Evolutionary conservation across 129 eudicot species (phyloP).

Genomic region (Lactuca saligna): DNA sequence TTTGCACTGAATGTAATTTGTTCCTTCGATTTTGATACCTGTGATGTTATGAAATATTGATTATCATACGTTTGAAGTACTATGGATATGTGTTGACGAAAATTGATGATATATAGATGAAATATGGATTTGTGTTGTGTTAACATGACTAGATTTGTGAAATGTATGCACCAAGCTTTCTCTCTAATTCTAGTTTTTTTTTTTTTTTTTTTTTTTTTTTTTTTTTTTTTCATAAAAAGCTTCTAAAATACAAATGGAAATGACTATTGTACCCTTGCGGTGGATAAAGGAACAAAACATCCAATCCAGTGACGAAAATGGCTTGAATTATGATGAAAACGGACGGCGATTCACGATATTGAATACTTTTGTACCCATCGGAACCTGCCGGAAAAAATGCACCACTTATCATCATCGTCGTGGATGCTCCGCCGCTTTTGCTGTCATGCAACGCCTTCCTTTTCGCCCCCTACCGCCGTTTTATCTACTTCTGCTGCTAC

Average conservation of each 20-base stretch:
- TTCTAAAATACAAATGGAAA: not conserved
- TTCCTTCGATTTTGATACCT: too few relatives aligned
- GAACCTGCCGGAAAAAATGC: constrained; percentile 28
- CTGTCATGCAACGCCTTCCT: constrained; percentile 54
- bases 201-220: too few relatives aligned
- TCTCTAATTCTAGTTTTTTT: too few relatives aligned
- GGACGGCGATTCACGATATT: constrained; percentile 3
- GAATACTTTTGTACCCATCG: not conserved
- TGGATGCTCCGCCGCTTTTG: constrained; percentile 47
- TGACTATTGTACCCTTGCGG: constrained; percentile 2
- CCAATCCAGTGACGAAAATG: constrained; percentile 11
- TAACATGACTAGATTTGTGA: too few relatives aligned
- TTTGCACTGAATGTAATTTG: too few relatives aligned
- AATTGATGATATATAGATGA: too few relatives aligned
- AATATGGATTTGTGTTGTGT: too few relatives aligned
- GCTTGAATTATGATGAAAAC: constrained; percentile 4
- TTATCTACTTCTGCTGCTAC: constrained; percentile 32
- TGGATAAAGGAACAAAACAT: not conserved
- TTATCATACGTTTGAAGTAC: too few relatives aligned
- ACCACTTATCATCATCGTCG: constrained; percentile 43
- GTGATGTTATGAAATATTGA: too few relatives aligned
- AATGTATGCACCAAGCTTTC: too few relatives aligned
- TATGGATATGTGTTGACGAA: too few relatives aligned
- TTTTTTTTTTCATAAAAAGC: too few relatives aligned
- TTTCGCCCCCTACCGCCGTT: constrained; percentile 30